Evolutionary conservation across 2,329 filamentous ascomycete species (phyloP).

Genomic region (Cercospora sojina): DNA sequence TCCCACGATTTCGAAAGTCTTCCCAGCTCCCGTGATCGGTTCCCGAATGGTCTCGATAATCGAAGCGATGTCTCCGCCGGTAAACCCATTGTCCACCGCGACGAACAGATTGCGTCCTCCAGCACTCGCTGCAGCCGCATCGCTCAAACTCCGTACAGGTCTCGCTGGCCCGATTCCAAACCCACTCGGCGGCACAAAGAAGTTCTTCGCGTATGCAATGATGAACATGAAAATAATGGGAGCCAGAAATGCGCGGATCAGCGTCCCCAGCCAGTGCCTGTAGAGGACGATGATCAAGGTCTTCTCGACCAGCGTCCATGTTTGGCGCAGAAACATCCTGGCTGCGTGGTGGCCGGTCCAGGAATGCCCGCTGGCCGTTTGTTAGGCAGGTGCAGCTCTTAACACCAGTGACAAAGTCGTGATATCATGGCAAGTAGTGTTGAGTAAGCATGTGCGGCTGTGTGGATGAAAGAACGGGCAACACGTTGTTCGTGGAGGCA

Average conservation of each 20-base stretch:
- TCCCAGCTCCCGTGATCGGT: slow-evolving; percentile 57
- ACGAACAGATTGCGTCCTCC: slow-evolving; percentile 67
- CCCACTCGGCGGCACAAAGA: slow-evolving; percentile 74
- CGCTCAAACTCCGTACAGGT: slow-evolving; percentile 62
- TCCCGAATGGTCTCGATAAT: slow-evolving; percentile 65
- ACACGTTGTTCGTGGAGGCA: not conserved
- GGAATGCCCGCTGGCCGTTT: not conserved
- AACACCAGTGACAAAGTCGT: not conserved
- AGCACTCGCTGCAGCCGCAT: slow-evolving; percentile 60
- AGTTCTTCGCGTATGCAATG: slow-evolving; percentile 65
- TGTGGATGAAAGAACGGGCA: not conserved
- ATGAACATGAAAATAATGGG: slow-evolving; percentile 54
- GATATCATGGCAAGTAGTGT: not conserved
- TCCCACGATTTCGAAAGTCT: slow-evolving; percentile 56
- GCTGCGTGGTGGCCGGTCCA: not conserved
- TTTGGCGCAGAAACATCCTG: slow-evolving; percentile 45
- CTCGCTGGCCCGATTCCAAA: slow-evolving; percentile 68
- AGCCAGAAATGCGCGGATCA: slow-evolving; percentile 56
- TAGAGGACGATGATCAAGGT: slow-evolving; percentile 56
- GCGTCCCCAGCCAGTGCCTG: slow-evolving; percentile 55
- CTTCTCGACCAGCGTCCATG: slow-evolving; percentile 58
- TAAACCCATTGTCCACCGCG: slow-evolving; percentile 72
- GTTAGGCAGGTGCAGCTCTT: not conserved
- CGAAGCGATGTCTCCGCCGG: slow-evolving; percentile 67
- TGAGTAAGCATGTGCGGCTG: not conserved